phyloP scores from a whole-genome alignment of 352 stramenopile genomes.

The Globisporangium canariense region DNA sequence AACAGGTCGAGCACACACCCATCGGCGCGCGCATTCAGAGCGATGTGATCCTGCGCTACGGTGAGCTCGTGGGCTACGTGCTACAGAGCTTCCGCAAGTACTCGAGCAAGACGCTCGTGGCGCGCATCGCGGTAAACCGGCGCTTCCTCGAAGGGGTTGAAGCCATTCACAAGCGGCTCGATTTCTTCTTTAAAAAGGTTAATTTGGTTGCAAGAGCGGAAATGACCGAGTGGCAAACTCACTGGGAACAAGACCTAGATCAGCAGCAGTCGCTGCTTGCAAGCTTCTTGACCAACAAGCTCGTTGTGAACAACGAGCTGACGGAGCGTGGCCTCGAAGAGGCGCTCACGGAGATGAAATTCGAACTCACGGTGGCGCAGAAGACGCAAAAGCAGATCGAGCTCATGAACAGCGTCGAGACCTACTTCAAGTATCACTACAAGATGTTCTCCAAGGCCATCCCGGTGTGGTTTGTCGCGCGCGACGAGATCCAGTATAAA shows the following conservation, averaged over 20 bases:
- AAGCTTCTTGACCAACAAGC: not conserved
- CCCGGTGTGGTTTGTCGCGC: not conserved
- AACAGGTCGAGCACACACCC: slow-evolving; percentile 11
- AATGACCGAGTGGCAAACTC: slow-evolving; percentile 5
- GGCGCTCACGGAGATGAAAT: slow-evolving; percentile 11
- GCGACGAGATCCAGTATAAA: slow-evolving; percentile 9
- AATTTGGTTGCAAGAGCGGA: not conserved
- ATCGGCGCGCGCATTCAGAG: slow-evolving; percentile 13
- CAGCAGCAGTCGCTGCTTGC: not conserved
- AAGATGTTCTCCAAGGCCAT: not conserved
- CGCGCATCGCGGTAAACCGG: slow-evolving; percentile 6
- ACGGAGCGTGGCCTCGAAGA: slow-evolving; percentile 1
- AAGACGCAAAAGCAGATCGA: not conserved
- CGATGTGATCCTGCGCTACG: slow-evolving; percentile 12
- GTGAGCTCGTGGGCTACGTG: slow-evolving; percentile 10
- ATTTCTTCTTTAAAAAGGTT: slow-evolving; percentile 11
- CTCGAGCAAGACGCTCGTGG: slow-evolving; percentile 12
- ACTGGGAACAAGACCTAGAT: slow-evolving; percentile 4
- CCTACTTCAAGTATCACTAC: not conserved
- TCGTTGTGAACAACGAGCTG: not conserved
- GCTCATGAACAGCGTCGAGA: not conserved
- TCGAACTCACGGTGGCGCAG: not conserved
- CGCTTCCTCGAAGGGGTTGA: not conserved
- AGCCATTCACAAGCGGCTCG: slow-evolving; percentile 2
- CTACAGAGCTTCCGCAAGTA: slow-evolving; percentile 3